Percentiles rank a stretch among this genome's conserved stretches.
phyloP scores from a whole-genome alignment of 805 yeast genomes.

The Ogataea siamensis region DNA sequence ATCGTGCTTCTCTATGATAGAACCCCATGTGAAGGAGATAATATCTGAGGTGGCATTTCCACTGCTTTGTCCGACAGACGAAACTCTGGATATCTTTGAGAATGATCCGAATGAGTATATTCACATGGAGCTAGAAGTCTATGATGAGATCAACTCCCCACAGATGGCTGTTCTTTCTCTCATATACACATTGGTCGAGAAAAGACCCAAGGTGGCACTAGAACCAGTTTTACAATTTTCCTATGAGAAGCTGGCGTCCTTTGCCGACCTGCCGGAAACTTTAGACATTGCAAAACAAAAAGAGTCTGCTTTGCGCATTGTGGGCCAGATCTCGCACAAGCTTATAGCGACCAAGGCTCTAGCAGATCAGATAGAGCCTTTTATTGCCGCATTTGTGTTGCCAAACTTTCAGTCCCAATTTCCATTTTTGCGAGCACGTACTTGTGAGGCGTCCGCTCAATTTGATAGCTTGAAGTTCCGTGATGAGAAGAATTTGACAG shows the following conservation, averaged over 20 bases:
- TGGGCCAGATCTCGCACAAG: slow-evolving; percentile 69
- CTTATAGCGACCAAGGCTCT: slow-evolving; percentile 56
- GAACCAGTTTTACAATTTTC: slow-evolving; percentile 62
- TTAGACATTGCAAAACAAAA: slow-evolving; percentile 59
- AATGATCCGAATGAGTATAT: slow-evolving; percentile 91
- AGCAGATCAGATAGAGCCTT: slow-evolving; percentile 64
- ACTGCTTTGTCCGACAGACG: slow-evolving; percentile 68
- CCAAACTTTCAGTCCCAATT: slow-evolving; percentile 65
- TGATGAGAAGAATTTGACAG: slow-evolving; percentile 35
- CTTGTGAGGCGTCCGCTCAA: slow-evolving; percentile 63
- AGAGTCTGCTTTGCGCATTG: slow-evolving; percentile 77
- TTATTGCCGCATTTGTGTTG: slow-evolving; percentile 60
- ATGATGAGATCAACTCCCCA: slow-evolving; percentile 62
- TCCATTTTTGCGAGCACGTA: slow-evolving; percentile 73
- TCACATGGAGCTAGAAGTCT: slow-evolving; percentile 65
- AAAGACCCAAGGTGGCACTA: slow-evolving; percentile 59
- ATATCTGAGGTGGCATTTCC: slow-evolving; percentile 79
- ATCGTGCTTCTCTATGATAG: slow-evolving; percentile 64
- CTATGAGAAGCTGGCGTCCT: slow-evolving; percentile 45
- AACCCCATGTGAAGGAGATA: slow-evolving; percentile 65
- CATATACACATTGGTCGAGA: slow-evolving; percentile 66
- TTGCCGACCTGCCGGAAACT: slow-evolving; percentile 37
- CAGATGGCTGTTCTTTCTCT: slow-evolving; percentile 79
- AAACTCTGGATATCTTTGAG: slow-evolving; percentile 73
- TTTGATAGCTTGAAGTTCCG: slow-evolving; percentile 61